phyloP scores from a whole-genome alignment of 345 rosid species.

The Citrus unshiu region DNA sequence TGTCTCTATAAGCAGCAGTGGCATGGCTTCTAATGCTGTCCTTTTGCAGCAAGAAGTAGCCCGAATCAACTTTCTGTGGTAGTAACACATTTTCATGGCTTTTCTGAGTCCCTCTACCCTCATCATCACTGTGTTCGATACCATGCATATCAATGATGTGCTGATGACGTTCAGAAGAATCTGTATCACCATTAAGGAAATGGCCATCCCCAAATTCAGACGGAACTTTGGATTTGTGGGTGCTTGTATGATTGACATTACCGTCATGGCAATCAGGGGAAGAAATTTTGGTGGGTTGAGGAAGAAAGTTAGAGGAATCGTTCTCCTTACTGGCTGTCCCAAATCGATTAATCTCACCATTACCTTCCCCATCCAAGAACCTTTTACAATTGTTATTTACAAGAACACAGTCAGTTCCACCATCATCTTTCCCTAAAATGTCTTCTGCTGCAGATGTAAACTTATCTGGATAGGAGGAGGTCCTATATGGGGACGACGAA shows the following conservation, averaged over 20 bases:
- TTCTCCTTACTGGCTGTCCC: slow-evolving; percentile 16
- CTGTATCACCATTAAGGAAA: slow-evolving; percentile 12
- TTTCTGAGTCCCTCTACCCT: slow-evolving; percentile 16
- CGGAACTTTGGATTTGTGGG: not conserved
- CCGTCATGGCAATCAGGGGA: not conserved
- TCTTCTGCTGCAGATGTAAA: slow-evolving; percentile 22
- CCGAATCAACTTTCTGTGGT: slow-evolving; percentile 14
- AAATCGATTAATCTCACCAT: slow-evolving; percentile 9
- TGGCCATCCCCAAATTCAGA: not conserved
- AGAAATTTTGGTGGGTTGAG: slow-evolving; percentile 14
- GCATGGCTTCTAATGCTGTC: slow-evolving; percentile 19
- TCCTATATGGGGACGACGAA: slow-evolving; percentile 45
- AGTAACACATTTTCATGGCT: slow-evolving; percentile 5
- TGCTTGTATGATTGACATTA: not conserved
- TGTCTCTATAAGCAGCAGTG: slow-evolving; percentile 17
- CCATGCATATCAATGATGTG: slow-evolving; percentile 11
- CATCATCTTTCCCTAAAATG: slow-evolving; percentile 25
- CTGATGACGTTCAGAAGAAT: slow-evolving; percentile 5
- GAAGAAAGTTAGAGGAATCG: slow-evolving; percentile 11
- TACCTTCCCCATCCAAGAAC: slow-evolving; percentile 30
- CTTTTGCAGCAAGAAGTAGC: slow-evolving; percentile 16
- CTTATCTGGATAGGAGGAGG: slow-evolving; percentile 22
- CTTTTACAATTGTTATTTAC: slow-evolving; percentile 22
- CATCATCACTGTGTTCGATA: slow-evolving; percentile 3
- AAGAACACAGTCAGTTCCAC: slow-evolving; percentile 19